phyloP scores from a whole-genome alignment of 805 yeast genomes.

The Priceomyces medius region DNA sequence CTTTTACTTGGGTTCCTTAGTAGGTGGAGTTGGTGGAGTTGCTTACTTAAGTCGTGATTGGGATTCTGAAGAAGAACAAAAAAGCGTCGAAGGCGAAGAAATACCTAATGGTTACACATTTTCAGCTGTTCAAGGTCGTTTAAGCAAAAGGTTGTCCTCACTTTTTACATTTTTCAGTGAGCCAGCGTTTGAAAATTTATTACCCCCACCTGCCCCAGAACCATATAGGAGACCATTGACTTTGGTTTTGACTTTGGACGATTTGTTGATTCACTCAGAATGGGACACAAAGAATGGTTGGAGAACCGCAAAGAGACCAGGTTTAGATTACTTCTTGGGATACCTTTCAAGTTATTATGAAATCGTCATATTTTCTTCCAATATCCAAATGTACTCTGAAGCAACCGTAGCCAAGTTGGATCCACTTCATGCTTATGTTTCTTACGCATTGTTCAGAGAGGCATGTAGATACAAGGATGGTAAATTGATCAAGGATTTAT shows the following conservation, averaged over 20 bases:
- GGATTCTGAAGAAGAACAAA: conserved; percentile 71
- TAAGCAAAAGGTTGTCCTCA: conserved; percentile 67
- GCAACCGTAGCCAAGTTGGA: conserved; percentile 84
- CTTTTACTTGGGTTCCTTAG: conserved; percentile 62
- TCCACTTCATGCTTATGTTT: conserved; percentile 86
- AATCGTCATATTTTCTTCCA: conserved; percentile 85
- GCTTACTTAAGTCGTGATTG: conserved; percentile 80
- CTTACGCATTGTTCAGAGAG: conserved; percentile 86
- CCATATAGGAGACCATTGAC: conserved; percentile 93
- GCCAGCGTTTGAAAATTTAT: conserved; percentile 88
- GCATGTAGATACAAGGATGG: conserved; percentile 90
- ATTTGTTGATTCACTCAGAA: conserved; percentile 82
- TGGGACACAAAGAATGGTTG: conserved; percentile 94
- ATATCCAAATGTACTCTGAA: conserved; percentile 82
- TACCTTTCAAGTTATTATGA: conserved; percentile 95
- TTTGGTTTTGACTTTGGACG: conserved; percentile 85
- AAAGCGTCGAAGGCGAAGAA: conserved; percentile 48
- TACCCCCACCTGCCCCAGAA: conserved; percentile 91
- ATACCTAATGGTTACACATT: conserved; percentile 70
- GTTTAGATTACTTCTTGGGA: conserved; percentile 93
- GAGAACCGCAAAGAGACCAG: conserved; percentile 99
- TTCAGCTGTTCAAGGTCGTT: conserved; percentile 62
- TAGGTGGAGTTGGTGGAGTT: conserved; percentile 51
- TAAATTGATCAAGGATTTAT: conserved; percentile 82
- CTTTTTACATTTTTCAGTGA: conserved; percentile 83